Evolutionary conservation across 2,329 filamentous ascomycete genomes (phyloP).

Genomic region (Colletotrichum liriopes): DNA sequence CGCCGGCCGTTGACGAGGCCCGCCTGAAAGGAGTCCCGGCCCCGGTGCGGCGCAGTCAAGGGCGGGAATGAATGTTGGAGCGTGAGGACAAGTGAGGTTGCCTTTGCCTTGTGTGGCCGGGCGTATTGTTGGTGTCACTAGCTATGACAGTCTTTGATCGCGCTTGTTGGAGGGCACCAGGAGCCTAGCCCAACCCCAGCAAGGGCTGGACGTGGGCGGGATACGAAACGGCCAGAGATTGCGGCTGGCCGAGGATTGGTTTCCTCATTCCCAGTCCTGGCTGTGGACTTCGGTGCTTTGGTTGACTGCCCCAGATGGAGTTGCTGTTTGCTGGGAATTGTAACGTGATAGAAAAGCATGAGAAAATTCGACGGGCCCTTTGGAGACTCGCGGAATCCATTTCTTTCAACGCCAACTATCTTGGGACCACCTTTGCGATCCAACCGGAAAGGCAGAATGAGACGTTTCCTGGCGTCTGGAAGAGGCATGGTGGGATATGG

Average conservation of each 20-base stretch:
- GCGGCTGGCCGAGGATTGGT: neutral
- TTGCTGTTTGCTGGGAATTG: no score
- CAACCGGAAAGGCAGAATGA: neutral
- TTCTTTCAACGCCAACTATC: neutral
- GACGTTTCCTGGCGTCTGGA: neutral
- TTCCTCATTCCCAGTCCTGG: accelerated
- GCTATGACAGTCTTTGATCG: neutral
- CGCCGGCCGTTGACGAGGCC: neutral
- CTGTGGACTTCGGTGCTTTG: no score
- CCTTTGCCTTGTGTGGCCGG: neutral
- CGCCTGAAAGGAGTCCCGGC: neutral
- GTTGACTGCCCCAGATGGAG: neutral
- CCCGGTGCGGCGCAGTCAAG: neutral
- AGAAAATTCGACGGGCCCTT: neutral
- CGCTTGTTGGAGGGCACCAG: neutral
- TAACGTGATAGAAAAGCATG: neutral
- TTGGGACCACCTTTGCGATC: no score
- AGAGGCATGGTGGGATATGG: neutral
- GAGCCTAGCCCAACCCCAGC: neutral
- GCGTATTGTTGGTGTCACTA: neutral
- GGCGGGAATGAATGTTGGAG: neutral
- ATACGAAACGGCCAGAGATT: neutral
- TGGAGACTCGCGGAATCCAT: neutral
- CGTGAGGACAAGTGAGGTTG: neutral
- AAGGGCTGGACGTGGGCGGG: neutral